phyloP scores from a whole-genome alignment of 805 yeast genomes.

The Zygosaccharomyces pseudorouxii region DNA sequence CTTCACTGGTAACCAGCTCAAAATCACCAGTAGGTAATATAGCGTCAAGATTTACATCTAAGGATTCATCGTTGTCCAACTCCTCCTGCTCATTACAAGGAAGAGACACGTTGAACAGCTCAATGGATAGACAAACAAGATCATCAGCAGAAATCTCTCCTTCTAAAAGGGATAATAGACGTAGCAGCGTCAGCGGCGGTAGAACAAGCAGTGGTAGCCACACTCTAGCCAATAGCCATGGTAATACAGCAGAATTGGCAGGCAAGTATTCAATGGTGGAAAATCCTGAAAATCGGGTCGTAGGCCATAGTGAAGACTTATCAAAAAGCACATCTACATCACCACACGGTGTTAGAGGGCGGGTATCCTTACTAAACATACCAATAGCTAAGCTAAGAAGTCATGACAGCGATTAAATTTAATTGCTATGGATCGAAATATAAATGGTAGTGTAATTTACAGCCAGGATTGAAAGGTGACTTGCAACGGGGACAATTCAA shows the following conservation, averaged over 20 bases:
- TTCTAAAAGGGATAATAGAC: conserved; percentile 4
- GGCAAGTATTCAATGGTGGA: conserved; percentile 8
- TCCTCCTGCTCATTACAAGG: conserved; percentile 8
- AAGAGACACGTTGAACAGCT: conserved; percentile 7
- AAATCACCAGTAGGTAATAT: conserved; percentile 18
- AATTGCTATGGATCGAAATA: conserved; percentile 21
- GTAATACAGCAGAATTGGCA: conserved; percentile 10
- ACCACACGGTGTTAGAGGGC: conserved; percentile 12
- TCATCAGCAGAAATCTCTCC: conserved; percentile 12
- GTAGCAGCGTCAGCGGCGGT: neutral
- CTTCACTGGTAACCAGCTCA: conserved; percentile 15
- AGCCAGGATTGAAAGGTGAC: conserved; percentile 31
- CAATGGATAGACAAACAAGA: conserved; percentile 4
- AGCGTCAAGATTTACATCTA: conserved; percentile 16
- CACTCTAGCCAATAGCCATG: neutral
- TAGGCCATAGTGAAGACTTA: neutral
- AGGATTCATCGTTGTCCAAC: conserved; percentile 12
- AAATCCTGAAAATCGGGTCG: conserved; percentile 5
- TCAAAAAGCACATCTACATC: conserved; percentile 9
- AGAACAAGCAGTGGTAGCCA: neutral
- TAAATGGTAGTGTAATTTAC: conserved; percentile 31
- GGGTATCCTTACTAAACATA: conserved; percentile 26
- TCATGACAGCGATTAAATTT: conserved; percentile 3
- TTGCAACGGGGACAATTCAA: conserved; percentile 25
- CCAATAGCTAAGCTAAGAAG: conserved; percentile 30